phyloP scores from a whole-genome alignment of 305 asterid genomes.

The Solanum chacoense region DNA sequence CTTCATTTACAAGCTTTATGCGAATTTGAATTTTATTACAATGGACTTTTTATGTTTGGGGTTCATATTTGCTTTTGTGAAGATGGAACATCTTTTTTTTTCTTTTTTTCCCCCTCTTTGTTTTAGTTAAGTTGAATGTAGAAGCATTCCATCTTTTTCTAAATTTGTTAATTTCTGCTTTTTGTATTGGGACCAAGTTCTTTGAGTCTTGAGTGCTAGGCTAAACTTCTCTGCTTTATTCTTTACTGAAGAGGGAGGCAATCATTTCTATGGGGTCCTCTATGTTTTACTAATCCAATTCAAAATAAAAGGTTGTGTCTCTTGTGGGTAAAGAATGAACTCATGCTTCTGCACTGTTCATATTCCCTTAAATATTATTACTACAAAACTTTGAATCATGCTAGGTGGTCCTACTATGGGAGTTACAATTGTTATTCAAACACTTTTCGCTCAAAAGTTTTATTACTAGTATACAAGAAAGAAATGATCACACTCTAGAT shows the following conservation, averaged over 20 bases:
- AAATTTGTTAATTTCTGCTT: conserved; percentile 25
- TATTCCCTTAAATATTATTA: background rate
- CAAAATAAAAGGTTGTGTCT: conserved; percentile 13
- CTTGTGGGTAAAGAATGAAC: conserved; percentile 1
- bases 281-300: conserved; percentile 2
- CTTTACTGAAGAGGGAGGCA: conserved; percentile 11
- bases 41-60: conserved; percentile 8
- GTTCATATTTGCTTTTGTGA: conserved; percentile 34
- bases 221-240: conserved; percentile 29
- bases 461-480: background rate
- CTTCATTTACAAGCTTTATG: conserved; percentile 20
- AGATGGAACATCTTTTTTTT: conserved; percentile 1
- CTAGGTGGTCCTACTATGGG: background rate
- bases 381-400: background rate
- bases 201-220: conserved; percentile 2
- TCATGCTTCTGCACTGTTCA: background rate
- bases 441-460: background rate
- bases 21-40: conserved; percentile 12
- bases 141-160: conserved; percentile 31
- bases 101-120: background rate
- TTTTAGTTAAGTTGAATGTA: background rate
- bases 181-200: conserved; percentile 16
- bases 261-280: conserved; percentile 9
- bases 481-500: background rate
- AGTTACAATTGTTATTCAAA: background rate